Evolutionary conservation across 805 yeast genomes (phyloP).

Genomic region (Candida palmyrensis): DNA sequence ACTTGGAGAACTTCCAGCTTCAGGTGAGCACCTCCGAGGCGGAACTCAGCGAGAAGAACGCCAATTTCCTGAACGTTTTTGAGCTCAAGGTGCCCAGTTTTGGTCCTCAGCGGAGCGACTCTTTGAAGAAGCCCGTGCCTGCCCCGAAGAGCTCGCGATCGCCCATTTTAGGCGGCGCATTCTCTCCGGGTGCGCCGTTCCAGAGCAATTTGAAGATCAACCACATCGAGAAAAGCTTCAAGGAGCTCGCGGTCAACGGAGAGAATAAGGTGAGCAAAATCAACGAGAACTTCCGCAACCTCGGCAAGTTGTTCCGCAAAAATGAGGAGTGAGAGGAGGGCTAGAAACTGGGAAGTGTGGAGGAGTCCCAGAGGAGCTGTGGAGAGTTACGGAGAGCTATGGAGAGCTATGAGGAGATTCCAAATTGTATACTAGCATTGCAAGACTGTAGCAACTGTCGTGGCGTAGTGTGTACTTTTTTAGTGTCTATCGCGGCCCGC

Average conservation of each 20-base stretch:
- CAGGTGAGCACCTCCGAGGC: slow-evolving; percentile 23
- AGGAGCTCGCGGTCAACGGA: slow-evolving; percentile 44
- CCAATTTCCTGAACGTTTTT: slow-evolving; percentile 28
- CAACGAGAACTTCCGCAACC: slow-evolving; percentile 59
- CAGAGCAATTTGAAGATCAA: slow-evolving; percentile 31
- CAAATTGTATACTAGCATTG: neutral
- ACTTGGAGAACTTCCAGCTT: slow-evolving; percentile 32
- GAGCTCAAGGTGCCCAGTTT: slow-evolving; percentile 13
- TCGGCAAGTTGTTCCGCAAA: slow-evolving; percentile 50
- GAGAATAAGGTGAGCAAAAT: slow-evolving; percentile 60
- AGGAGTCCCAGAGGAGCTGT: too few relatives aligned
- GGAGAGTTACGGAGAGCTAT: too few relatives aligned
- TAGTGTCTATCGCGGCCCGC: too few relatives aligned
- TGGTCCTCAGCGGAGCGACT: neutral
- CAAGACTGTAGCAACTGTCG: neutral
- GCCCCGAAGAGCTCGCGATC: neutral
- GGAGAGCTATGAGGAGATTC: neutral
- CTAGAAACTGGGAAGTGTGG: too few relatives aligned
- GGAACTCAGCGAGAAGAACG: slow-evolving; percentile 22
- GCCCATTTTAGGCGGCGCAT: slow-evolving; percentile 2
- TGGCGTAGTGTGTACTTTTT: too few relatives aligned
- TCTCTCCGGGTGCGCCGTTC: slow-evolving; percentile 21
- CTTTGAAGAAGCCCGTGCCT: neutral
- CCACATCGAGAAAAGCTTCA: slow-evolving; percentile 40
- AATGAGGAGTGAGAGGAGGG: slow-evolving; percentile 14